These are phyloP conservation scores for Colletotrichum coccodes DNA, from an alignment of 2,329 filamentous ascomycete species.

Conservation along the genomic window DNA sequence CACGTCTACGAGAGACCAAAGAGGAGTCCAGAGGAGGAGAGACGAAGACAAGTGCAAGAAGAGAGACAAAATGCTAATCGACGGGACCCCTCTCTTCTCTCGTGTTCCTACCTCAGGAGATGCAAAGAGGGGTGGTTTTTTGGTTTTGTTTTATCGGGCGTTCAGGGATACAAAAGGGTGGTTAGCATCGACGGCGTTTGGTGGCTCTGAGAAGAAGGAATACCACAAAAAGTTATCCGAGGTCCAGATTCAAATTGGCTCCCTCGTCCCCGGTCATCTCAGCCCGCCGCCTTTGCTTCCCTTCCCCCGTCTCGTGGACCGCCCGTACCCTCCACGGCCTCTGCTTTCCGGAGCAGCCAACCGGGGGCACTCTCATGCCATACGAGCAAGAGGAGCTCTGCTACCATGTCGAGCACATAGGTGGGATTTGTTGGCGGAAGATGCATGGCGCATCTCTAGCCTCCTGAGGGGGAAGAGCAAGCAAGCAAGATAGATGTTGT, in stretches of 20 bases:
- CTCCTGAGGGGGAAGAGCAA: neutral
- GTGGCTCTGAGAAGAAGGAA: slow-evolving; percentile 32
- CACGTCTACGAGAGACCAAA: neutral
- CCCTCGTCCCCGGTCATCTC: slow-evolving; percentile 23
- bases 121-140: neutral
- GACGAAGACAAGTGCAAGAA: neutral
- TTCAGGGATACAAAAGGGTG: slow-evolving; percentile 31
- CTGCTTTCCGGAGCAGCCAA: neutral
- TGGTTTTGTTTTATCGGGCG: slow-evolving; percentile 8
- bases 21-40: neutral
- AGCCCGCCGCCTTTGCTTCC: slow-evolving; percentile 27
- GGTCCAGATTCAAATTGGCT: slow-evolving; percentile 23
- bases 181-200: slow-evolving; percentile 34
- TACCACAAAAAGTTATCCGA: slow-evolving; percentile 26
- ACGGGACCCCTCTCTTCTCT: slow-evolving; percentile 3
- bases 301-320: neutral
- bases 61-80: slow-evolving; percentile 24
- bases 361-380: neutral
- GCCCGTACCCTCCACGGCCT: neutral
- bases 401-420: neutral
- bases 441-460: neutral
- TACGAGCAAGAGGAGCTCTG: neutral
- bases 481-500: slow-evolving; percentile 1
- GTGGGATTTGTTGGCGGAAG: neutral
- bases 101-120: neutral